Evolutionary conservation across 1,284 basidiomycete species (phyloP).

Genomic region (Microbotryum intermedium): DNA sequence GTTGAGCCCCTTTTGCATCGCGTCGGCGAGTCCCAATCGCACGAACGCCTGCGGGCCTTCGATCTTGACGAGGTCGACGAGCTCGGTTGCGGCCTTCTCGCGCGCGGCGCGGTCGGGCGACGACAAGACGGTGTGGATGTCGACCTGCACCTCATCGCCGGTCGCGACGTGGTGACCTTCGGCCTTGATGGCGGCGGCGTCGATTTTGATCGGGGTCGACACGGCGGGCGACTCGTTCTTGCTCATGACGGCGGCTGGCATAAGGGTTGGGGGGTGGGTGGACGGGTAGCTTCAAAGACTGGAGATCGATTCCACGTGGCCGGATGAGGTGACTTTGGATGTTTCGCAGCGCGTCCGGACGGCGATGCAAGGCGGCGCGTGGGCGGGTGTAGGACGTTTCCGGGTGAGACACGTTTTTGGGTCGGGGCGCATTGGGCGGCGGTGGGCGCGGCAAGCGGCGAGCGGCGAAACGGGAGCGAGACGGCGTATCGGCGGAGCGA

Average conservation of each 20-base stretch:
- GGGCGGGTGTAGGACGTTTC: no score
- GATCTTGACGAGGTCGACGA: slow-evolving; percentile 43
- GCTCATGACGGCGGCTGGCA: slow-evolving; percentile 19
- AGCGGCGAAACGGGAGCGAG: no score
- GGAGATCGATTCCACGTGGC: no score
- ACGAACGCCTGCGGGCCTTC: slow-evolving; percentile 73
- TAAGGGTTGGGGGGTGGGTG: neutral
- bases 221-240: slow-evolving; percentile 15
- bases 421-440: no score
- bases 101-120: slow-evolving; percentile 35
- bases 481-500: no score
- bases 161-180: slow-evolving; percentile 16
- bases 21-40: slow-evolving; percentile 66
- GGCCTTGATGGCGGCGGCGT: slow-evolving; percentile 22
- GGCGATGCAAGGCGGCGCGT: no score
- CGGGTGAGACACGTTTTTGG: no score
- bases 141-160: slow-evolving; percentile 40
- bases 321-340: no score
- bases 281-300: no score
- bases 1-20: slow-evolving; percentile 47
- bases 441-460: no score
- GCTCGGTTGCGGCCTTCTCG: slow-evolving; percentile 40
- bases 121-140: slow-evolving; percentile 39
- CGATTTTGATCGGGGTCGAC: slow-evolving; percentile 18
- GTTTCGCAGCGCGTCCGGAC: no score